Evolutionary conservation across 352 stramenopile genomes (phyloP), one percentile per base, ranked within the genome.

Genomic region (Lagenidium sp.): DNA sequence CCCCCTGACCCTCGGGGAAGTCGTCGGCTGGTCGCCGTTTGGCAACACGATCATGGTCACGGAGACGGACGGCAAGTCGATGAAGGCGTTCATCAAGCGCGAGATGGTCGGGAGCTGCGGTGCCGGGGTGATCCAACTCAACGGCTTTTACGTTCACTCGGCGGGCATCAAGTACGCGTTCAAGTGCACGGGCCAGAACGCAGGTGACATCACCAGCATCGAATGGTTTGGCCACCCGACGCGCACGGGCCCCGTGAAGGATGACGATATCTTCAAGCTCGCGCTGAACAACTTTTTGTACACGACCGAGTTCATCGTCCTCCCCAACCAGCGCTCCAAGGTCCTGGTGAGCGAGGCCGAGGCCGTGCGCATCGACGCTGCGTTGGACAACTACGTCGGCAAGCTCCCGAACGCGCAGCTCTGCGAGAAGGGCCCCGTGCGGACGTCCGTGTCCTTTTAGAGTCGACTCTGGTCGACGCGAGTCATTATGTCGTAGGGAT

Each of bases 91-190:
- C 32, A 58, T 88, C 43, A 59, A 47, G 16, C 58, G 53, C 18
- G 58, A 85, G 44, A 77, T 82, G 65, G 32, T 41, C 21, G 57
- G 30, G 3, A 77, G 47, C 43, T 85, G 76, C 36, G 76, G 68
- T 13, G 57, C 37, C 34, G 58, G 59, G 21, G 36, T 69, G 10
- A 53, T 85, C 18, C 44, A 67, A 16, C 47, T 65, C 29, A 85
- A 88, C 50, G 75, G 75, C 24, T 68, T 78, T 37, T 85, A 82
- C 58, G 55, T 80, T 20, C 72, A 88, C 45, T 53, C 68, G 18
- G 63, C 64, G 3, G 72, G 72, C 42, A 65, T 88, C 50, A 82
- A 82, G 62, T 88, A 78, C 45, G 59, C 55, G 12, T 88, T 78
- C 57, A 68, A 55, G 44, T 88, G 76, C 65, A 78, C 60, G 21